Evolutionary conservation across 306 rosid genomes (phyloP).

Genomic region (Gastrolobium villosum): DNA sequence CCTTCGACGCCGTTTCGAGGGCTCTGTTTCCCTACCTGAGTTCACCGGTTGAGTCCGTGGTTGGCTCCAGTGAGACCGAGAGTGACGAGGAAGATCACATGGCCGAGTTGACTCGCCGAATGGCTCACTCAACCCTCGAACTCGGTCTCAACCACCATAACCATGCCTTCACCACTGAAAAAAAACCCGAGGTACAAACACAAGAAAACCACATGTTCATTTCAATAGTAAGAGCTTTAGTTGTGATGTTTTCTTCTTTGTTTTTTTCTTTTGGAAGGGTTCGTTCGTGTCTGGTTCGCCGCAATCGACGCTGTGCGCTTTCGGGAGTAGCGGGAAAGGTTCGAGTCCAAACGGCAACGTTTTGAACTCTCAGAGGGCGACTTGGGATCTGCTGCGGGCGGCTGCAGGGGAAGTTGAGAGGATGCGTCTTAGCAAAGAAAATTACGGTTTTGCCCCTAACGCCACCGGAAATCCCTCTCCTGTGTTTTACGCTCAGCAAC

Average conservation of each 20-base stretch:
- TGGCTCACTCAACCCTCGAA: slow-evolving; percentile 63
- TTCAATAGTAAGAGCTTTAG: background rate
- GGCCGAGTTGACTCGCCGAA: slow-evolving; percentile 66
- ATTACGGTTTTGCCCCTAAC: background rate
- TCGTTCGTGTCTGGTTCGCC: slow-evolving; percentile 60
- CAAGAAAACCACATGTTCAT: background rate
- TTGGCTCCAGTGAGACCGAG: slow-evolving; percentile 70
- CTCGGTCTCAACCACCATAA: slow-evolving; percentile 28
- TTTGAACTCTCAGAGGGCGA: slow-evolving; percentile 49
- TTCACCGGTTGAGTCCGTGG: slow-evolving; percentile 70
- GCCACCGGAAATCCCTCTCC: slow-evolving; percentile 35
- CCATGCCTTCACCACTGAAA: slow-evolving; percentile 19
- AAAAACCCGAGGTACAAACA: slow-evolving; percentile 52
- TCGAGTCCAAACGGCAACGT: slow-evolving; percentile 64
- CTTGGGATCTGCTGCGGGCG: slow-evolving; percentile 77
- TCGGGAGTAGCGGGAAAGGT: slow-evolving; percentile 58
- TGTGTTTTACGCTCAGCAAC: background rate
- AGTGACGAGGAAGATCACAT: slow-evolving; percentile 79
- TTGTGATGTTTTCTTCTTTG: background rate
- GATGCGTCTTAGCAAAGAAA: slow-evolving; percentile 51
- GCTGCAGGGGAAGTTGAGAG: slow-evolving; percentile 76
- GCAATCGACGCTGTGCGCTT: slow-evolving; percentile 63
- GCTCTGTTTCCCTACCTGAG: slow-evolving; percentile 47
- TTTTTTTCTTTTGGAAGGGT: slow-evolving; percentile 33
- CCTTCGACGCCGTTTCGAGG: background rate